Conservation (phyloP, 805 yeast species). For the Danielozyma ontarioensis region DNA sequence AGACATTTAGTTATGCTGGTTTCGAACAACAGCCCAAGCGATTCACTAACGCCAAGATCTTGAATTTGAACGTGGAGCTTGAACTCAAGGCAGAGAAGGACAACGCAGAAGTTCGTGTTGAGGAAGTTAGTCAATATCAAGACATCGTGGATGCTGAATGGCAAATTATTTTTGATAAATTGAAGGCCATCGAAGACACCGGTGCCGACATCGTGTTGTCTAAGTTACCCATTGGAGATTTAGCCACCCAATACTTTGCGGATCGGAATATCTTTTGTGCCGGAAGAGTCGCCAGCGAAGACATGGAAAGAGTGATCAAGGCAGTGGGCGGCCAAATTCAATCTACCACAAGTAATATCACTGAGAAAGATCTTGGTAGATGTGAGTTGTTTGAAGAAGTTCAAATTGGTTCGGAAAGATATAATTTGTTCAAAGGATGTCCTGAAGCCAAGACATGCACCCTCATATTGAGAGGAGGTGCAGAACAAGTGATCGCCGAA, state of each 20-base stretch:
- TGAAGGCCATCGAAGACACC: constrained; percentile 72
- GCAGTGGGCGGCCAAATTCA: constrained; percentile 94
- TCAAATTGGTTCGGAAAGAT: constrained; percentile 95
- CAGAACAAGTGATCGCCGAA: constrained; percentile 96
- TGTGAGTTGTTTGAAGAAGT: constrained; percentile 74
- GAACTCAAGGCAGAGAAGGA: constrained; percentile 98
- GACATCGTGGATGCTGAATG: constrained; percentile 98
- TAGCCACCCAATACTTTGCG: constrained; percentile 98
- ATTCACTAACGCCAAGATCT: constrained; percentile 73
- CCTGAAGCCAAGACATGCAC: constrained; percentile 93
- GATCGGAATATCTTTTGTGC: constrained; percentile 96
- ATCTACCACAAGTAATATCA: constrained; percentile 65
- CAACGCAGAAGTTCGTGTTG: constrained; percentile 96
- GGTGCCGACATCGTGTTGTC: constrained; percentile 94
- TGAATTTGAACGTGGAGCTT: constrained; percentile 84
- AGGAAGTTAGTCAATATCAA: constrained; percentile 90
- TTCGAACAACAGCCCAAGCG: constrained; percentile 97
- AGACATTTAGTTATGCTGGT: constrained; percentile 96
- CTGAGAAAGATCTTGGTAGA: constrained; percentile 31
- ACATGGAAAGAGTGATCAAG: constrained; percentile 83
- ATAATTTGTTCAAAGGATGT: constrained; percentile 88
- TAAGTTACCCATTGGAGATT: constrained; percentile 93
- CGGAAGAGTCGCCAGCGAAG: constrained; percentile 86
- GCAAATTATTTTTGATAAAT: constrained; percentile 84
- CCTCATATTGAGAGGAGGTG: constrained; percentile 90